These are phyloP conservation scores for Penicillium waksmanii DNA, from an alignment of 495 filamentous ascomycete genomes.

Conservation along the genomic window DNA sequence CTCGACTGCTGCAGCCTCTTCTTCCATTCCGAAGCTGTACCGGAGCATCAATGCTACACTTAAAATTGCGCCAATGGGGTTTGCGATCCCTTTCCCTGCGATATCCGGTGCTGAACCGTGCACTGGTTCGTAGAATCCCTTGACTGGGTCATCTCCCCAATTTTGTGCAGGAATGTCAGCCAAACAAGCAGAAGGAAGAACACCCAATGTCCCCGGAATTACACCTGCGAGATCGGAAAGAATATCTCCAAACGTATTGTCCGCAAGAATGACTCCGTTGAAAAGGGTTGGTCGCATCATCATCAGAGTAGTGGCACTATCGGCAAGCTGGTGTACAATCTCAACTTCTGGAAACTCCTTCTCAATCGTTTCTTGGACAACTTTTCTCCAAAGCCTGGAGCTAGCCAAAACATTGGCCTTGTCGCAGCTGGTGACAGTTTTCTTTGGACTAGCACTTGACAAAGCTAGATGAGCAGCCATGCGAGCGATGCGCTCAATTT, in stretches of 20 bases:
- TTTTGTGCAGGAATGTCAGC: conserved; percentile 67
- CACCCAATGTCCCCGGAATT: conserved; percentile 81
- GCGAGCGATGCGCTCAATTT: conserved; percentile 86
- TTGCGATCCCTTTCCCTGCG: conserved; percentile 80
- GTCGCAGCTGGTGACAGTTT: conserved; percentile 80
- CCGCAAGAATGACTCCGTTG: conserved; percentile 91
- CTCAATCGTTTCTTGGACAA: conserved; percentile 62
- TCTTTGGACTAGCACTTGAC: conserved; percentile 80
- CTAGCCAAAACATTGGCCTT: conserved; percentile 98
- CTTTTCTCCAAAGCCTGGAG: conserved; percentile 79
- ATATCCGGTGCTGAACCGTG: conserved; percentile 90
- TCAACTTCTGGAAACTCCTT: conserved; percentile 82
- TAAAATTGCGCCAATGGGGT: conserved; percentile 78
- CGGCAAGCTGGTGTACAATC: conserved; percentile 77
- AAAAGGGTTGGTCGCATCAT: conserved; percentile 78
- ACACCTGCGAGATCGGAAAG: conserved; percentile 91
- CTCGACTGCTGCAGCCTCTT: conserved; percentile 35
- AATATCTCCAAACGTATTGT: conserved; percentile 90
- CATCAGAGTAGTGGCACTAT: background rate
- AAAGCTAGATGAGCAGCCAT: conserved; percentile 81
- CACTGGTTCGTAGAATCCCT: conserved; percentile 86
- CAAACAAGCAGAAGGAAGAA: conserved; percentile 87
- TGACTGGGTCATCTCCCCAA: conserved; percentile 24
- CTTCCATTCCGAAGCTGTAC: conserved; percentile 34
- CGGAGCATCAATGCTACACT: conserved; percentile 47